These are phyloP conservation scores for Brasenia schreberi DNA, from an alignment of 164 flowering plant genomes.

Conservation along the genomic window DNA sequence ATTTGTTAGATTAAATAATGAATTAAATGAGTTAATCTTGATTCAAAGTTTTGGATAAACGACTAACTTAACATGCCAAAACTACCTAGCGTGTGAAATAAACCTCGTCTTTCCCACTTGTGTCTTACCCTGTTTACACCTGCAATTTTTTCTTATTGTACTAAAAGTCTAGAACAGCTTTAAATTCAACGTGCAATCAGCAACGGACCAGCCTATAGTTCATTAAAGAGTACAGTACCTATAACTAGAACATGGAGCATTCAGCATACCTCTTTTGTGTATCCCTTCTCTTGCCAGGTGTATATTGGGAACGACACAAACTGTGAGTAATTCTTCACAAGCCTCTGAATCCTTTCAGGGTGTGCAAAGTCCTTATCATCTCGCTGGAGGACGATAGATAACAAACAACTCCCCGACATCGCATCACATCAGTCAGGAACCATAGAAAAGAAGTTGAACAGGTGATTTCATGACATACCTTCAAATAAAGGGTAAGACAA, in stretches of 20 bases:
- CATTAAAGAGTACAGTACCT: too few species aligned
- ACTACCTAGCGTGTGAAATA: too few species aligned
- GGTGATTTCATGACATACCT: constrained; percentile 29
- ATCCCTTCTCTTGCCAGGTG: constrained; percentile 93
- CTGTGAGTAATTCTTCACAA: constrained; percentile 88
- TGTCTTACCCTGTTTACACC: too few species aligned
- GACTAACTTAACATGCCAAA: too few species aligned
- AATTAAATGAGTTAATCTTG: too few species aligned
- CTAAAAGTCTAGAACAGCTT: too few species aligned
- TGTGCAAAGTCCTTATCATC: constrained; percentile 89
- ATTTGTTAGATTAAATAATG: background rate
- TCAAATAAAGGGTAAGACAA: constrained; percentile 65
- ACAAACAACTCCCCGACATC: background rate
- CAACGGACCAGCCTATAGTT: too few species aligned
- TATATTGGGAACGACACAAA: constrained; percentile 96
- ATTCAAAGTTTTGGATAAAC: too few species aligned
- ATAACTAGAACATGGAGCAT: too few species aligned
- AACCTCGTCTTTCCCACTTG: too few species aligned
- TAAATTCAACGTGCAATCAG: too few species aligned
- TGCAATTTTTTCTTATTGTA: too few species aligned
- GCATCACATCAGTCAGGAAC: background rate
- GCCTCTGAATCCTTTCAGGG: constrained; percentile 84
- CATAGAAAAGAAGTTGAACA: background rate
- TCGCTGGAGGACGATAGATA: constrained; percentile 25
- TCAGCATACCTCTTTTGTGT: constrained; percentile 66